Evolutionary conservation across 2,329 filamentous ascomycete species (phyloP), one percentile per base, ranked within the genome.

Genomic region (Westerdykella ornata): DNA sequence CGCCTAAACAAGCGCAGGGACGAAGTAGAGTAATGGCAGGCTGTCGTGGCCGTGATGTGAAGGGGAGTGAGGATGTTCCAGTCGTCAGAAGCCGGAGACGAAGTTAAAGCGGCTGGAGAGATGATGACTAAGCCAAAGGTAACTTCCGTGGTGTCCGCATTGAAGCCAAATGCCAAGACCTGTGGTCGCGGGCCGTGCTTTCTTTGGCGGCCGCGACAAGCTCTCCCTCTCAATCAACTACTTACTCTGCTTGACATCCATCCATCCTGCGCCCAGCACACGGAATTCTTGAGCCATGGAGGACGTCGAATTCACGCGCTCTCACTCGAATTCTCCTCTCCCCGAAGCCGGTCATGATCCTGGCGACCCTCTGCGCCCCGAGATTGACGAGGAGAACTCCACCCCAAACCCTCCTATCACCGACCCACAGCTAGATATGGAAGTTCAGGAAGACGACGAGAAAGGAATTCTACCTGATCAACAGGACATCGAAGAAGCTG

Each of bases 311-410:
- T 63, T 68, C 57, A 49, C 35, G 33, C 47, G 52, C 47, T 66
- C 62, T 40, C 62, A 67, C 44, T 62, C 64, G 38, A 57, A 65
- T 38, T 63, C 66, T 43, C 62, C 60, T 40, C 58, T 68, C 31
- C 72, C 72, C 20, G 68, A 73, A 55, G 71, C 65, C 52, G 70
- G 69, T 54, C 57, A 71, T 47, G 71, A 74, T 45, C 66, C 68
- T 5, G 55, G 54, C 37, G 70, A 74, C 49, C 68, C 69, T 22
- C 59, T 72, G 37, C 62, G 65, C 35, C 71, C 71, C 13, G 68
- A 69, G 32, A 62, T 72, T 28, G 71, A 74, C 32, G 70, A 74
- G 53, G 73, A 74, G 48, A 65, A 74, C 43, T 63, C 67, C 16
- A 60, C 63, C 22, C 68, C 65, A 12, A 68, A 67, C 32, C 66